Evolutionary conservation across 768 basidiomycete genomes (phyloP).

Genomic region (Russula foetens): DNA sequence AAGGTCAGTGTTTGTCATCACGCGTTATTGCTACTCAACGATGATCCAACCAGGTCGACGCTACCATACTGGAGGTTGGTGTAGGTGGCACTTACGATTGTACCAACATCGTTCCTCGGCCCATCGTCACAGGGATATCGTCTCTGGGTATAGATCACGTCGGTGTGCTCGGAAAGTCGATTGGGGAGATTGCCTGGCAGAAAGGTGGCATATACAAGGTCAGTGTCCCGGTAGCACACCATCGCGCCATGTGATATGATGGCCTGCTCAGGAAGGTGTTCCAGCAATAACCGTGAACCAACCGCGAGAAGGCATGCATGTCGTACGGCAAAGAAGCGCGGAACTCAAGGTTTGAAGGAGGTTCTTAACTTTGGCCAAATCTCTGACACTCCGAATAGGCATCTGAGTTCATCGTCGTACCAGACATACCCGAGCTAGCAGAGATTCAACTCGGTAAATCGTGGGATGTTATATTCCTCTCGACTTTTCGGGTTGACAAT

Average conservation of each 20-base stretch:
- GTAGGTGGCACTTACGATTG: slow-evolving; percentile 92
- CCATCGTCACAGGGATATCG: slow-evolving; percentile 85
- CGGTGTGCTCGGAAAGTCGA: slow-evolving; percentile 76
- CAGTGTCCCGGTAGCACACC: slow-evolving; percentile 8
- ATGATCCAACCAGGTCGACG: slow-evolving; percentile 51
- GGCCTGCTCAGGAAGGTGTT: slow-evolving; percentile 49
- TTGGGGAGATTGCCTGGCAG: slow-evolving; percentile 86
- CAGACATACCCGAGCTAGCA: slow-evolving; percentile 41
- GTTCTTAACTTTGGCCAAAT: not conserved
- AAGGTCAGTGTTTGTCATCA: slow-evolving; percentile 33
- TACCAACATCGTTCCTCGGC: slow-evolving; percentile 90
- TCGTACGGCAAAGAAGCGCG: slow-evolving; percentile 57
- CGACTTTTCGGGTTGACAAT: slow-evolving; percentile 8
- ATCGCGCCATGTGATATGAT: not conserved
- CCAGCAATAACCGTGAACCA: slow-evolving; percentile 84
- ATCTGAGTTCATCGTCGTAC: slow-evolving; percentile 60
- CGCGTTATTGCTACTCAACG: not conserved
- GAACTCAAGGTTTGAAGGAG: slow-evolving; percentile 48
- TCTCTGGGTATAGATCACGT: slow-evolving; percentile 91
- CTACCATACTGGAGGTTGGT: slow-evolving; percentile 92
- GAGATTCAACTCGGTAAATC: slow-evolving; percentile 53
- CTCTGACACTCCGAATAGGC: slow-evolving; percentile 34
- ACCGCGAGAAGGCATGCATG: slow-evolving; percentile 54
- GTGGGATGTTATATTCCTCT: not conserved
- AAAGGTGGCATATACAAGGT: slow-evolving; percentile 97